Conservation (phyloP, 2,329 filamentous ascomycete genomes). For the Fusarium mundagurra region DNA sequence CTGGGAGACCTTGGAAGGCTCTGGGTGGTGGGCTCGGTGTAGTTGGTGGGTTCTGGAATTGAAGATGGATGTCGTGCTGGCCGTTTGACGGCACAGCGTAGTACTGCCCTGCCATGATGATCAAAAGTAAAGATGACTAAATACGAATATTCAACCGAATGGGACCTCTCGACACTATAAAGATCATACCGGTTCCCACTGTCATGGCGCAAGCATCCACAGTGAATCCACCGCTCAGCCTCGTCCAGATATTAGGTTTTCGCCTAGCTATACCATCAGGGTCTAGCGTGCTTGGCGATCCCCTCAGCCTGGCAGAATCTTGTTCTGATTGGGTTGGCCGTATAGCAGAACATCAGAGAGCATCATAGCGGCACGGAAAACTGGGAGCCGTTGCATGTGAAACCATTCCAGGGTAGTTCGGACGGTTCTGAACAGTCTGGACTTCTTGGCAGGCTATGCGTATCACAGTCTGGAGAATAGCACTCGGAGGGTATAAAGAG, state of each 20-base stretch:
- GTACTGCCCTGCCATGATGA: not conserved
- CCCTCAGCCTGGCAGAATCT: not conserved
- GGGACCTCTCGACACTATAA: not conserved
- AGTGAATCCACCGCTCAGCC: not conserved
- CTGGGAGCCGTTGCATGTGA: not conserved
- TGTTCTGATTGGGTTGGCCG: not conserved
- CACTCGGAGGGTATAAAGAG: not conserved
- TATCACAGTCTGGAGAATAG: not conserved
- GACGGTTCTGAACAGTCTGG: not conserved
- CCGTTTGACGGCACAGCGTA: not conserved
- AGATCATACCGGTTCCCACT: not conserved
- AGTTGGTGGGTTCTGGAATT: not conserved
- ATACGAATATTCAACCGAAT: not conserved
- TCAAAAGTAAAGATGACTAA: not conserved
- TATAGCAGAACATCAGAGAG: not conserved
- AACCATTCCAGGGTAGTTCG: not conserved
- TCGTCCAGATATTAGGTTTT: not conserved
- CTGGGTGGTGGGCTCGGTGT: not conserved
- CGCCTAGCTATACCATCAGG: not conserved
- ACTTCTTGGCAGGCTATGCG: not conserved
- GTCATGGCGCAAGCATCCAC: not conserved
- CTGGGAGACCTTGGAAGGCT: not conserved
- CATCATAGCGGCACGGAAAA: not conserved
- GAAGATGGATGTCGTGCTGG: not conserved
- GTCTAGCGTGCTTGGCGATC: not conserved